These are phyloP conservation scores for Suillus hirtellus DNA, from an alignment of 768 basidiomycete species.

Conservation along the genomic window DNA sequence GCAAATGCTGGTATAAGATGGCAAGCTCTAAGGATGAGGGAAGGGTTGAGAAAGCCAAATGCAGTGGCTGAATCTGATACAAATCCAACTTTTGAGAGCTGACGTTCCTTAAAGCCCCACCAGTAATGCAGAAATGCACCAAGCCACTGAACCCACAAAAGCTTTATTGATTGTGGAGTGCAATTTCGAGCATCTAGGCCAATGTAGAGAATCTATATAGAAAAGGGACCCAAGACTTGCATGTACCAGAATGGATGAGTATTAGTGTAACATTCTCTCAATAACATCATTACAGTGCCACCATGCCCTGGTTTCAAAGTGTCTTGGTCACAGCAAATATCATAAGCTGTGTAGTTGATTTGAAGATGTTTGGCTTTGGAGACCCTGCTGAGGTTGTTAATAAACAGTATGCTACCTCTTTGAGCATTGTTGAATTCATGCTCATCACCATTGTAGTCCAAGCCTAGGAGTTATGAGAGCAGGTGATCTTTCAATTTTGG, in stretches of 20 bases:
- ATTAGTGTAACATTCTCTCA: conserved; percentile 13
- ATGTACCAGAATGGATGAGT: conserved; percentile 28
- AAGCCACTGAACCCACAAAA: conserved; percentile 29
- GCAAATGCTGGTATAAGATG: conserved; percentile 30
- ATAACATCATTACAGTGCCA: conserved; percentile 22
- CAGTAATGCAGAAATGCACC: background rate
- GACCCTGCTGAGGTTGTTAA: conserved; percentile 17
- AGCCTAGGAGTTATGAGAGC: conserved; percentile 13
- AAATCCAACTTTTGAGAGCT: conserved; percentile 24
- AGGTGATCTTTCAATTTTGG: conserved; percentile 24
- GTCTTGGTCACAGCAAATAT: conserved; percentile 21
- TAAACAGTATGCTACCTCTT: background rate
- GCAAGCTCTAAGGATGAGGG: conserved; percentile 19
- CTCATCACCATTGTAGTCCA: conserved; percentile 21
- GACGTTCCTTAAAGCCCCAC: conserved; percentile 15
- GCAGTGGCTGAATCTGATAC: conserved; percentile 16
- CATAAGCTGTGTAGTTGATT: conserved; percentile 24
- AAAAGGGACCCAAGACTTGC: conserved; percentile 22
- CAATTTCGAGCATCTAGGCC: conserved; percentile 1
- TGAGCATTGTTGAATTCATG: conserved; percentile 10
- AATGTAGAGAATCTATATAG: conserved; percentile 16
- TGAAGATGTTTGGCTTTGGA: conserved; percentile 10
- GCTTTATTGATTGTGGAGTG: conserved; percentile 15
- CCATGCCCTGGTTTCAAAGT: conserved; percentile 3
- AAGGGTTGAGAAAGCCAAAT: conserved; percentile 28